phyloP scores from a whole-genome alignment of 164 flowering plant species.

The Warburgia ugandensis region DNA sequence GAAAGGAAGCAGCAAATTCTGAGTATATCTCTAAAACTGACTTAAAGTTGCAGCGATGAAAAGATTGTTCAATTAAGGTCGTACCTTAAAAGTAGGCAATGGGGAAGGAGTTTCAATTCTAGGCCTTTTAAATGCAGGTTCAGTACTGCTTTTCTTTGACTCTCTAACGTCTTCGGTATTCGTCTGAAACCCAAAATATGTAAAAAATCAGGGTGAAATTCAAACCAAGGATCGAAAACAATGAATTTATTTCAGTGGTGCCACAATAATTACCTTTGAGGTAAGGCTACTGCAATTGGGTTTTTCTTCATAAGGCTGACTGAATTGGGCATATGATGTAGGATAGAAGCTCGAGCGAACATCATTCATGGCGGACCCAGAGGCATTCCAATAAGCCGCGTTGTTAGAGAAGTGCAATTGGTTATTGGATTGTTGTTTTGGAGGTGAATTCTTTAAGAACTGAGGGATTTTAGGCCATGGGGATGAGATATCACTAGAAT shows the following conservation, averaged over 20 bases:
- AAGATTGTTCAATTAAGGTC: slow-evolving; percentile 1
- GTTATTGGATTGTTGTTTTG: slow-evolving; percentile 27
- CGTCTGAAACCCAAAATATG: slow-evolving; percentile 21
- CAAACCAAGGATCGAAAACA: slow-evolving; percentile 3
- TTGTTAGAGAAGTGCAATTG: slow-evolving; percentile 70
- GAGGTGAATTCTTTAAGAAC: slow-evolving; percentile 42
- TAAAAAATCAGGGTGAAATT: slow-evolving; percentile 2
- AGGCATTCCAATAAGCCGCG: slow-evolving; percentile 62
- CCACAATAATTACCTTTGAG: slow-evolving; percentile 32
- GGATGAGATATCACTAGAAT: slow-evolving; percentile 20
- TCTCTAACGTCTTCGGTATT: slow-evolving; percentile 36
- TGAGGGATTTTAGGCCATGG: slow-evolving; percentile 49
- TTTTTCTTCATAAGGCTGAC: slow-evolving; percentile 28
- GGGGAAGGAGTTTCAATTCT: slow-evolving; percentile 59
- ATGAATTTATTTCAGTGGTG: background rate
- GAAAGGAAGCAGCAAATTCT: slow-evolving; percentile 5
- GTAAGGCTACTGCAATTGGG: slow-evolving; percentile 26
- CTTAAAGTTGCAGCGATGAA: slow-evolving; percentile 5
- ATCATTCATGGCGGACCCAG: slow-evolving; percentile 24
- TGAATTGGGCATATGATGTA: slow-evolving; percentile 22
- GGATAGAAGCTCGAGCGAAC: slow-evolving; percentile 26
- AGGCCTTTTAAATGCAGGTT: slow-evolving; percentile 54
- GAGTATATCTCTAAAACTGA: slow-evolving; percentile 1
- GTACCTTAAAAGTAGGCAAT: slow-evolving; percentile 69
- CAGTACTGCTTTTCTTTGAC: slow-evolving; percentile 40